A percentile compares a stretch with the other conserved stretches of the same genome.
phyloP scores from a whole-genome alignment of 352 stramenopile species.

The Labyrinthula sp. region DNA sequence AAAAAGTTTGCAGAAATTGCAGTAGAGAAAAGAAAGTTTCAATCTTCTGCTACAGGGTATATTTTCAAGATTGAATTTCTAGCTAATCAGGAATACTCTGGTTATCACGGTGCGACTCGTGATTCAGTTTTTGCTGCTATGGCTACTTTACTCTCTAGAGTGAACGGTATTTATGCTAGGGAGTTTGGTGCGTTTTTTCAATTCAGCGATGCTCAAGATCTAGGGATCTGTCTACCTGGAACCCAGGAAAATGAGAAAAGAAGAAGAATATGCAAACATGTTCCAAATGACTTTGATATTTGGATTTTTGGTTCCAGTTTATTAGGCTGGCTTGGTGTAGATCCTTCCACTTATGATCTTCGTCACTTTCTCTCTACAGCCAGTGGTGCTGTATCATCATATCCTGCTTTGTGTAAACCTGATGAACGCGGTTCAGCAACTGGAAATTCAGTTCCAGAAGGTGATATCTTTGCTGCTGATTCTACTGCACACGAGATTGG shows the following conservation, averaged over 20 bases:
- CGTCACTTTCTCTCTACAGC: constrained; percentile 13
- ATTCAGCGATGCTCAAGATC: constrained; percentile 14
- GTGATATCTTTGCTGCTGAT: not conserved
- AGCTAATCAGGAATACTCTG: constrained; percentile 19
- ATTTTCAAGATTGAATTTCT: constrained; percentile 6
- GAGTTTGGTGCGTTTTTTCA: constrained; percentile 22
- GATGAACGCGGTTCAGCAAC: not conserved
- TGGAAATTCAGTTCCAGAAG: not conserved
- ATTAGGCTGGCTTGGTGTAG: not conserved
- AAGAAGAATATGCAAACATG: too few species aligned
- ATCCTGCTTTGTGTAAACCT: not conserved
- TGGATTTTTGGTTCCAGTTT: too few species aligned
- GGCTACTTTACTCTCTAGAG: constrained; percentile 1
- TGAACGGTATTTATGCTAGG: constrained; percentile 20
- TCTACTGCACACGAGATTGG: constrained; percentile 3
- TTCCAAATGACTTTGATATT: too few species aligned
- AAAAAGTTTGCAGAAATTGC: too few species aligned
- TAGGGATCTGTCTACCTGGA: constrained; percentile 13
- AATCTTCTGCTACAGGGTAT: too few species aligned
- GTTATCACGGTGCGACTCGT: not conserved
- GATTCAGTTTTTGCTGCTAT: constrained; percentile 5
- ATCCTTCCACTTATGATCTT: constrained; percentile 11
- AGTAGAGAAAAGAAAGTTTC: too few species aligned
- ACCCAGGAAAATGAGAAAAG: not conserved
- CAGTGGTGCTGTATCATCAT: too few species aligned